A percentile compares a stretch with the other conserved stretches of the same genome.
Conservation (phyloP, 257 asterid genomes). For the Solanum appendiculatum region DNA sequence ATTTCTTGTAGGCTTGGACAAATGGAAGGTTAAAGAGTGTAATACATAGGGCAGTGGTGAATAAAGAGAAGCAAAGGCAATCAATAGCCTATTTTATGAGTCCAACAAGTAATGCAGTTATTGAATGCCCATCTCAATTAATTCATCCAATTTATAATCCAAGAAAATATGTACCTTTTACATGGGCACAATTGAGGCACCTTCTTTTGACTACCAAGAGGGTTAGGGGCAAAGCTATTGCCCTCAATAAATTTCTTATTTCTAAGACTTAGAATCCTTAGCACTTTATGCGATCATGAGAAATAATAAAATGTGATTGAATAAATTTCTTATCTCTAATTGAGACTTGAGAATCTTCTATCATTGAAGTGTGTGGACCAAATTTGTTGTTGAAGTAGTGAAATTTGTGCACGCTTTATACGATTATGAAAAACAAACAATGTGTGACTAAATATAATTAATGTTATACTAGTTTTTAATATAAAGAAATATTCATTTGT, state of each 20-base stretch:
- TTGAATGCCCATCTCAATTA: constrained; percentile 10
- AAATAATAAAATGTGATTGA: neutral
- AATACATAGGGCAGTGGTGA: constrained; percentile 16
- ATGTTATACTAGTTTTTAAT: neutral
- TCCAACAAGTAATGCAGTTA: constrained; percentile 2
- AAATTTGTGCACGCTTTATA: neutral
- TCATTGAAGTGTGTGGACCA: neutral
- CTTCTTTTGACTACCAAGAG: constrained; percentile 10
- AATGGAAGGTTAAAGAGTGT: constrained; percentile 22
- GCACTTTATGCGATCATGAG: fast-evolving
- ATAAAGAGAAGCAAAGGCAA: constrained; percentile 7
- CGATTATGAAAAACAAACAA: neutral
- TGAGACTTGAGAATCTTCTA: neutral
- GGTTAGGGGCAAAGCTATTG: constrained; percentile 17
- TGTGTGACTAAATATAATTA: neutral
- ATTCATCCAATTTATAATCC: neutral
- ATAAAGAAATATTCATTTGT: neutral
- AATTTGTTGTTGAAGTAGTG: neutral
- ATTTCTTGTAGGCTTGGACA: constrained; percentile 9
- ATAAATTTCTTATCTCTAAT: neutral
- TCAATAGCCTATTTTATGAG: constrained; percentile 18
- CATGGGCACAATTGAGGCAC: constrained; percentile 15
- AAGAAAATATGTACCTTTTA: constrained; percentile 16
- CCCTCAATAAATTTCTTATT: constrained; percentile 7
- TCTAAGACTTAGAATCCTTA: neutral